phyloP scores from a whole-genome alignment of 306 rosid genomes.

The Leucaena leucocephala region DNA sequence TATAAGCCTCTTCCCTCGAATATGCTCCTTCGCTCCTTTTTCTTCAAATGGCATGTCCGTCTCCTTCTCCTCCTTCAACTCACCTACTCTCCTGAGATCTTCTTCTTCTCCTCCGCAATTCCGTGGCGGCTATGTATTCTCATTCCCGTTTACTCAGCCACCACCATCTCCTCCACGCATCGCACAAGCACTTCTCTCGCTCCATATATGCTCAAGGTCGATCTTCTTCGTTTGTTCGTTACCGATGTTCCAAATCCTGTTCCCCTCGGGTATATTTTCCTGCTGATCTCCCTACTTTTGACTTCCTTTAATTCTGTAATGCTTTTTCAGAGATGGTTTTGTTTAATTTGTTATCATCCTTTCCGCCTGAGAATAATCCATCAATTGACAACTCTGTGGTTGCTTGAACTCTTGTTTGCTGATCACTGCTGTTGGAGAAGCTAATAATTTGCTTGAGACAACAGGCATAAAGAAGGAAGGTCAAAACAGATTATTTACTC shows the following conservation, averaged over 20 bases:
- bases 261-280: constrained; percentile 25
- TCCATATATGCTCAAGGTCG: background rate
- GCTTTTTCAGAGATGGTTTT: background rate
- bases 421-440: background rate
- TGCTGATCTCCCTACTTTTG: background rate
- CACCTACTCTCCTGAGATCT: constrained; percentile 44
- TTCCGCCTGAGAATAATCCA: background rate
- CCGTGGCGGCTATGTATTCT: constrained; percentile 47
- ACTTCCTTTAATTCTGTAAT: background rate
- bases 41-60: constrained; percentile 16
- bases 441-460: background rate
- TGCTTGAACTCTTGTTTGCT: background rate
- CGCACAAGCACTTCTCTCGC: constrained; percentile 36
- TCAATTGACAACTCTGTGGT: background rate
- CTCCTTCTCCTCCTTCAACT: constrained; percentile 1
- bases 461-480: background rate
- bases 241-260: background rate
- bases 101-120: constrained; percentile 22
- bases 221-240: constrained; percentile 1
- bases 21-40: constrained; percentile 27
- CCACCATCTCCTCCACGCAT: constrained; percentile 35
- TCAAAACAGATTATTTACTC: background rate
- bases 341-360: background rate
- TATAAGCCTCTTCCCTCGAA: constrained; percentile 1
- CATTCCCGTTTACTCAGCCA: constrained; percentile 37